Base-by-base conservation (phyloP, 2,329 filamentous ascomycete genomes). In the Penicillium sp. region DNA sequence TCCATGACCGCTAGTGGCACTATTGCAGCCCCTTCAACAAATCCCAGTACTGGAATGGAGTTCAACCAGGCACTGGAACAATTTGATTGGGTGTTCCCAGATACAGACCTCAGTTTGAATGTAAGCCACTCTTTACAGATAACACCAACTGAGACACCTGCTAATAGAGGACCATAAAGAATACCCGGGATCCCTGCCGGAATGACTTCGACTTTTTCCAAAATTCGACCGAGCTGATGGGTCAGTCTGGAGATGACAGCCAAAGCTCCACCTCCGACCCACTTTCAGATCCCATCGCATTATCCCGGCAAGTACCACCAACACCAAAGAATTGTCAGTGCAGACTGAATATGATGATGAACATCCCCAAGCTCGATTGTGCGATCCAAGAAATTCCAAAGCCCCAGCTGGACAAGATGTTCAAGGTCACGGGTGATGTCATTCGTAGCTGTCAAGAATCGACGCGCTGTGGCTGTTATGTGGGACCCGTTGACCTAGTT, bases 61-160 rank as follows among this genome's bases (percentile, higher is more conserved):
- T 55, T 58, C 42, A 51, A 50, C 24, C 35, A 58, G 7, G 56
- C 56, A 22, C 52, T 58, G 6, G 56, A 58, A 33, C 14, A 58
- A 44, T 54, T 58, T 31, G 56, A 58, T 44, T 58, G 56, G 56
- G 46, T 58, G 2, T 58, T 58, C 26, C 52, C 56, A 42, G 4
- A 78, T n/a, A 11, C 44, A 64, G 43, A 74, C 72, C 2, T 76
- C 76, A 4, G 68, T 65, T 1, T 74, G 2, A 24, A 43, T 49
- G 52, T 54, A 33, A 49, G 52, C 21, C 33, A 35, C 35, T 26
- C 42, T 27, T 46, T 43, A 26, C 43, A 47, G 21, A 27, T 19
- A 47, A 29, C 21, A 27, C 14, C 44, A 27, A 47, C 13, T 21
- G 13, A 43, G 39, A 47, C 14, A 10, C 26, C 44, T 27, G 22